Percentiles rank a stretch among this genome's conserved stretches.
phyloP scores from a whole-genome alignment of 306 rosid species.

The Medicago truncatula region MtrunA17r5.0-ANR NC_053049.1:36717001-36717500 shows the following conservation, averaged over 20 bases:
- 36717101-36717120: conserved; percentile 21
- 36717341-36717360: background rate
- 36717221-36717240: conserved; percentile 1
- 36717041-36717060: conserved; percentile 40
- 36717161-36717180: conserved; percentile 3
- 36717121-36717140: conserved; percentile 38
- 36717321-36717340: background rate
- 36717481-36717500: too few species aligned
- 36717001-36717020: background rate
- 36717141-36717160: conserved; percentile 3
- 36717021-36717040: conserved; percentile 22
- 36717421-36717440: too few species aligned
- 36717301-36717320: conserved; percentile 20
- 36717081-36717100: conserved; percentile 2
- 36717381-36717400: background rate
- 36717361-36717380: background rate
- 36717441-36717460: too few species aligned
- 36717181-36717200: conserved; percentile 5
- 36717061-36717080: background rate
- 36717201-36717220: conserved; percentile 5
- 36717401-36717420: too few species aligned
- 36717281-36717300: background rate
- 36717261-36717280: background rate
- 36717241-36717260: conserved; percentile 18
- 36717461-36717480: too few species aligned